Percentiles rank a stretch among this genome's conserved stretches.
Evolutionary conservation across 495 filamentous ascomycete genomes (phyloP).

Genomic region (Xylaria bambusicola): DNA sequence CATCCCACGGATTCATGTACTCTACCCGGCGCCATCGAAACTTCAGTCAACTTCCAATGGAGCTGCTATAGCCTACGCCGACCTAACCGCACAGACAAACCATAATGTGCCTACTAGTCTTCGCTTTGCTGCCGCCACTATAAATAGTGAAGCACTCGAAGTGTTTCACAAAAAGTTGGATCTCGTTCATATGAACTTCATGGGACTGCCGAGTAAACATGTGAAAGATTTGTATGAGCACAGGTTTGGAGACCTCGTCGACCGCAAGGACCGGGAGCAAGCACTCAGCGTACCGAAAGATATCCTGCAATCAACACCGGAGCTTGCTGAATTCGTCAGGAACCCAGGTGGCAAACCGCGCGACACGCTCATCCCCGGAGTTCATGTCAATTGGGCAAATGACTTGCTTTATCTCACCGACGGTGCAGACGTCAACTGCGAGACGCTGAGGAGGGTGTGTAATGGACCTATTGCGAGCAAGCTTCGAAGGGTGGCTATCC

Average conservation of each 20-base stretch:
- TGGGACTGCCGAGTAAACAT: constrained; percentile 11
- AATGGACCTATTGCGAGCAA: constrained; percentile 9
- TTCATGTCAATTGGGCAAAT: constrained; percentile 13
- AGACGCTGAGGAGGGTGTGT: constrained; percentile 12
- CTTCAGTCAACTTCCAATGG: neutral
- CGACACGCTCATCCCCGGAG: neutral
- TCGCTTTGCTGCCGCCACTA: constrained; percentile 12
- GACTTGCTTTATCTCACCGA: constrained; percentile 17
- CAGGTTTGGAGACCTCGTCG: neutral
- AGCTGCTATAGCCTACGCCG: constrained; percentile 5
- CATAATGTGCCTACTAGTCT: neutral
- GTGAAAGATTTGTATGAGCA: constrained; percentile 11
- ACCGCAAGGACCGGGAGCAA: neutral
- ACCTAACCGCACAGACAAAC: constrained; percentile 17
- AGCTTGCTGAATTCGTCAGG: constrained; percentile 4
- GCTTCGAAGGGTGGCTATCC: constrained; percentile 13
- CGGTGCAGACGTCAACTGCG: constrained; percentile 16
- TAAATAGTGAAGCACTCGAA: constrained; percentile 11
- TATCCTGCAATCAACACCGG: neutral
- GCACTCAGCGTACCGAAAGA: neutral
- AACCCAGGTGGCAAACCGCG: constrained; percentile 1
- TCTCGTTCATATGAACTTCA: constrained; percentile 15
- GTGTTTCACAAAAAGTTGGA: constrained; percentile 7
- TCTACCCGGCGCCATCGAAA: constrained; percentile 5
- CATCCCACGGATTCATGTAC: constrained; percentile 13